A percentile compares a stretch with the other conserved stretches of the same genome.
Conservation (phyloP, 257 asterid genomes). For the Pogostemon cablin region DNA sequence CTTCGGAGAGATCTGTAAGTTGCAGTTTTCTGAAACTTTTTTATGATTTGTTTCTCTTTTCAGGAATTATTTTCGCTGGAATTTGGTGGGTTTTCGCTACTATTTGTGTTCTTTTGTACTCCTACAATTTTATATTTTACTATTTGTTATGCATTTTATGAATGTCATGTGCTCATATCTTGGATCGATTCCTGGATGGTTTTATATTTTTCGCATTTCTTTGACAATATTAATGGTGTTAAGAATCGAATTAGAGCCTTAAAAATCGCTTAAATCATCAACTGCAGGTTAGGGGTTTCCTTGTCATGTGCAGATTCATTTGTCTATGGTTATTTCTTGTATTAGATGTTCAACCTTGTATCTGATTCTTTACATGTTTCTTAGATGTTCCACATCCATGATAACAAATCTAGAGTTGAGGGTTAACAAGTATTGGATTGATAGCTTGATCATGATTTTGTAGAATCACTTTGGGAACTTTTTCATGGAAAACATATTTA, state of each 20-base stretch:
- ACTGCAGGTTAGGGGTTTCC: not conserved
- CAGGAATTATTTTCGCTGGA: not conserved
- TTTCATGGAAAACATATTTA: not conserved
- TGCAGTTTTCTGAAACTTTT: not conserved
- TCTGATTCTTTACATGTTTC: not conserved
- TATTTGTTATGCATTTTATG: no score
- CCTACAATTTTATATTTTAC: not conserved
- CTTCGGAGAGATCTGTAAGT: slow-evolving; percentile 27
- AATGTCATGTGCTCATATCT: not conserved
- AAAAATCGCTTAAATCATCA: not conserved
- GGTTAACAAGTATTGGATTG: not conserved
- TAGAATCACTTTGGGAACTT: slow-evolving; percentile 5
- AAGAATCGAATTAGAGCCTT: not conserved
- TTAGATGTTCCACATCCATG: not conserved
- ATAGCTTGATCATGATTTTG: slow-evolving; percentile 11
- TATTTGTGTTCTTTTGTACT: not conserved
- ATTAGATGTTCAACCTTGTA: not conserved
- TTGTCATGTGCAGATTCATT: not conserved
- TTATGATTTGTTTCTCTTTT: not conserved
- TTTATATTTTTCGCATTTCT: not conserved
- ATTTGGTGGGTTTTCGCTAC: slow-evolving; percentile 15
- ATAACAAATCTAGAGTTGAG: not conserved
- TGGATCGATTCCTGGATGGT: not conserved
- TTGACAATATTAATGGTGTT: not conserved
- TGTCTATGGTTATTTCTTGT: no score